Conservation (phyloP, 768 basidiomycete genomes). For the Phallus indusiatus region DNA sequence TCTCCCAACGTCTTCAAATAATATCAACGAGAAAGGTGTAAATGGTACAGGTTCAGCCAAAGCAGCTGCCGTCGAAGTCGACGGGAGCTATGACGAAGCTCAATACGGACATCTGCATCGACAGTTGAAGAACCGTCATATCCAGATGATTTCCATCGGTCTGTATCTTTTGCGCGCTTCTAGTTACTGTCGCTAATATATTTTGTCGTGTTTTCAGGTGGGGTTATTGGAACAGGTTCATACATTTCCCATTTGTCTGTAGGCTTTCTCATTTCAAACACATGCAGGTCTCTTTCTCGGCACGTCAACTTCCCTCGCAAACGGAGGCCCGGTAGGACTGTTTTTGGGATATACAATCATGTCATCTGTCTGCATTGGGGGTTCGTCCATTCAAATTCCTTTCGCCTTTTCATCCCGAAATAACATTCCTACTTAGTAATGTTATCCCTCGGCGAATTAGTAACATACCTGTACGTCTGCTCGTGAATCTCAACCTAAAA, state of each 20-base stretch:
- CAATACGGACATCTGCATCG: slow-evolving; percentile 29
- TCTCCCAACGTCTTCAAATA: too few relatives aligned
- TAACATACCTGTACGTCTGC: slow-evolving; percentile 6
- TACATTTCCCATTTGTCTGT: neutral
- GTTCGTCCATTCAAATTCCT: slow-evolving; percentile 6
- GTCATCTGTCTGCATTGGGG: slow-evolving; percentile 17
- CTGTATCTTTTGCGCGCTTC: neutral
- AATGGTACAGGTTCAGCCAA: neutral
- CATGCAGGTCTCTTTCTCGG: slow-evolving; percentile 31
- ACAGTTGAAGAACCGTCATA: slow-evolving; percentile 70
- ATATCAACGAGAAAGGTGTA: too few relatives aligned
- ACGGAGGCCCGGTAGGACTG: slow-evolving; percentile 45
- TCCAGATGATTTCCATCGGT: slow-evolving; percentile 68
- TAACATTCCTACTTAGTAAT: slow-evolving; percentile 16
- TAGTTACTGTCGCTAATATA: neutral
- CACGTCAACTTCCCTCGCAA: slow-evolving; percentile 28
- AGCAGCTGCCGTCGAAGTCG: neutral
- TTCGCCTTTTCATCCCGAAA: slow-evolving; percentile 5
- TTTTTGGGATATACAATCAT: slow-evolving; percentile 39
- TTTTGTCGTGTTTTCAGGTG: neutral
- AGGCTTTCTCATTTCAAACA: neutral
- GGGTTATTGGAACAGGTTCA: slow-evolving; percentile 8
- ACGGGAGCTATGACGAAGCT: neutral
- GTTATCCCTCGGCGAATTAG: slow-evolving; percentile 30
- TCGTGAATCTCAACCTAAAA: slow-evolving; percentile 8